These are phyloP conservation scores for Ascosphaera apis DNA, from an alignment of 2,329 filamentous ascomycete genomes.

Conservation along the genomic window DNA sequence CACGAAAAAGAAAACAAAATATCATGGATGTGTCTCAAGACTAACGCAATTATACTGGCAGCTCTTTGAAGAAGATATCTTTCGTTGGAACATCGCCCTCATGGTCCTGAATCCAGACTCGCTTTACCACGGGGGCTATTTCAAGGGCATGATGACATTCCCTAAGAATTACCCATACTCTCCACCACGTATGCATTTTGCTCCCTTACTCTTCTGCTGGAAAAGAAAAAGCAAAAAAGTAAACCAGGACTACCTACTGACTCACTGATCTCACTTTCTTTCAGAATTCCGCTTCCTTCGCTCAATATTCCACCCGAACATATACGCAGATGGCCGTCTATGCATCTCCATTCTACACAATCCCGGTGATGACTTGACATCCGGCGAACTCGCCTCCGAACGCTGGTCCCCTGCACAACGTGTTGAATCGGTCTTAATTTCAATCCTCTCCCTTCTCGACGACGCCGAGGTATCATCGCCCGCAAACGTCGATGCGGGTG, in stretches of 20 bases:
- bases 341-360: constrained; percentile 94
- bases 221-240: not conserved
- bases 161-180: constrained; percentile 71
- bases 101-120: constrained; percentile 88
- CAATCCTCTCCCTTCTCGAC: constrained; percentile 74
- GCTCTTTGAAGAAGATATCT: constrained; percentile 60
- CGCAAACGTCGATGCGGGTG: constrained; percentile 80
- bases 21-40: not conserved
- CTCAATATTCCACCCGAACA: constrained; percentile 75
- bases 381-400: constrained; percentile 71
- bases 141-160: constrained; percentile 75
- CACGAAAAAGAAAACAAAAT: no score
- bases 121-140: constrained; percentile 78
- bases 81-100: constrained; percentile 68
- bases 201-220: constrained; percentile 1
- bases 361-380: constrained; percentile 79
- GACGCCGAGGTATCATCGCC: constrained; percentile 84
- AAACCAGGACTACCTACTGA: constrained; percentile 1
- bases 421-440: constrained; percentile 84
- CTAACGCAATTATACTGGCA: constrained; percentile 16
- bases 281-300: constrained; percentile 58
- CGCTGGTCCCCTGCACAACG: constrained; percentile 88
- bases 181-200: constrained; percentile 48
- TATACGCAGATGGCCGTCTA: constrained; percentile 72
- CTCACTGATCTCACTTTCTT: constrained; percentile 2